Conservation (phyloP, 2,329 filamentous ascomycete species). For the Elsinoe ampelina region DNA sequence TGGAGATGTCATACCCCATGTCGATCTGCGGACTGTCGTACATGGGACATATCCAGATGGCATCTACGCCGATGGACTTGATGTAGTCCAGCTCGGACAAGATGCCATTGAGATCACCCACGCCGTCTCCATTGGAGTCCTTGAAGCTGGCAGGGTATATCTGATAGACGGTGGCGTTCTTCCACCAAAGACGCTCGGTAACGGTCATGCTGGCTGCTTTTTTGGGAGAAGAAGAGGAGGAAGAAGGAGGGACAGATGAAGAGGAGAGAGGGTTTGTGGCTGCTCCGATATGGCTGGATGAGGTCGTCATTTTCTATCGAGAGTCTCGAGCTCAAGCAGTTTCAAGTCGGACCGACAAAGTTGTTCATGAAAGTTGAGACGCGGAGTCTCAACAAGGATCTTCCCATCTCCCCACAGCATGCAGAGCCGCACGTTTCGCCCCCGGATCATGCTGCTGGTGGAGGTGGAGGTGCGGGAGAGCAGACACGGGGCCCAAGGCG, state of each 20-base stretch:
- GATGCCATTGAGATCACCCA: slow-evolving; percentile 56
- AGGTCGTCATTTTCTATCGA: slow-evolving; percentile 7
- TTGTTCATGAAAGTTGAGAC: slow-evolving; percentile 1
- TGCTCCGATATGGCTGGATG: neutral
- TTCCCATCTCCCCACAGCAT: neutral
- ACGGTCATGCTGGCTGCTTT: slow-evolving; percentile 11
- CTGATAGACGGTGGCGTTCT: slow-evolving; percentile 37
- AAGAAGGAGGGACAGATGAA: neutral
- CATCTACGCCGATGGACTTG: slow-evolving; percentile 50
- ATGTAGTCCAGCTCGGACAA: slow-evolving; percentile 54
- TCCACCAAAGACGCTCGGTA: slow-evolving; percentile 32
- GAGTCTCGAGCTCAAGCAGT: neutral
- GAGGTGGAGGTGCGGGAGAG: neutral
- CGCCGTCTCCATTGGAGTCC: slow-evolving; percentile 49
- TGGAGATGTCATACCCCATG: slow-evolving; percentile 61
- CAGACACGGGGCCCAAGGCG: neutral
- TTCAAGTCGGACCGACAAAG: neutral
- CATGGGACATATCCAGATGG: slow-evolving; percentile 60
- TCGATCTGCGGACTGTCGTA: slow-evolving; percentile 54
- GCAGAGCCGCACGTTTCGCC: neutral
- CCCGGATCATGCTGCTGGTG: neutral
- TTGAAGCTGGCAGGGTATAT: slow-evolving; percentile 40
- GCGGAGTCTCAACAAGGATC: slow-evolving; percentile 8
- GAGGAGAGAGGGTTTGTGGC: slow-evolving; percentile 4
- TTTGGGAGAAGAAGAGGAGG: neutral